phyloP scores from a whole-genome alignment of 2,329 filamentous ascomycete species.

The Pseudogymnoascus sp. region DNA sequence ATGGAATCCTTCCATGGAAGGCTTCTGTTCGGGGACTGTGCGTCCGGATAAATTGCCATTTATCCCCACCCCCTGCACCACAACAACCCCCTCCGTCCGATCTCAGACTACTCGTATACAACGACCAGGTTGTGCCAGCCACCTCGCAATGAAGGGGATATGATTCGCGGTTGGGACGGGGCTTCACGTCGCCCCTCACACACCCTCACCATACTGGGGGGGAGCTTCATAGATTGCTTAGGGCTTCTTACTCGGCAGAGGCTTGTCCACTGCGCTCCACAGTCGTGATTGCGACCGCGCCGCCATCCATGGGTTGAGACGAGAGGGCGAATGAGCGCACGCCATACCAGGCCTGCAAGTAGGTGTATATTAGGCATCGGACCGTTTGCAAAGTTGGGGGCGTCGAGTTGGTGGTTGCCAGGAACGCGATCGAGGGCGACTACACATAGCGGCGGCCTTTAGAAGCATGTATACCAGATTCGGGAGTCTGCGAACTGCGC shows the following conservation, averaged over 20 bases:
- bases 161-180: neutral
- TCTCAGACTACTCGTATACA: constrained; percentile 4
- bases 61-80: neutral
- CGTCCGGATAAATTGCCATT: neutral
- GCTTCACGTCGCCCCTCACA: neutral
- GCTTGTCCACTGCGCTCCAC: constrained; percentile 1
- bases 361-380: constrained; percentile 6
- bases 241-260: constrained; percentile 4
- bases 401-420: neutral
- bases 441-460: neutral
- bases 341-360: neutral
- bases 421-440: neutral
- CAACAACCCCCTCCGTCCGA: neutral
- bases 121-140: neutral
- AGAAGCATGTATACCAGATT: neutral
- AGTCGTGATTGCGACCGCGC: neutral
- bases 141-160: neutral
- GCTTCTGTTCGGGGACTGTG: constrained; percentile 7
- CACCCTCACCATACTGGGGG: neutral
- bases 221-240: neutral
- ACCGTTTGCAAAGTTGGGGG: constrained; percentile 6
- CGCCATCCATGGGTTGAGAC: neutral
- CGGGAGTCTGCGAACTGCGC: neutral
- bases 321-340: neutral
- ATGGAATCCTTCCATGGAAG: neutral